Percentiles rank a stretch among this genome's conserved stretches.
Evolutionary conservation across 192 early-diverging fungal species (phyloP).

Genomic region (Umbelopsis sp.): DNA sequence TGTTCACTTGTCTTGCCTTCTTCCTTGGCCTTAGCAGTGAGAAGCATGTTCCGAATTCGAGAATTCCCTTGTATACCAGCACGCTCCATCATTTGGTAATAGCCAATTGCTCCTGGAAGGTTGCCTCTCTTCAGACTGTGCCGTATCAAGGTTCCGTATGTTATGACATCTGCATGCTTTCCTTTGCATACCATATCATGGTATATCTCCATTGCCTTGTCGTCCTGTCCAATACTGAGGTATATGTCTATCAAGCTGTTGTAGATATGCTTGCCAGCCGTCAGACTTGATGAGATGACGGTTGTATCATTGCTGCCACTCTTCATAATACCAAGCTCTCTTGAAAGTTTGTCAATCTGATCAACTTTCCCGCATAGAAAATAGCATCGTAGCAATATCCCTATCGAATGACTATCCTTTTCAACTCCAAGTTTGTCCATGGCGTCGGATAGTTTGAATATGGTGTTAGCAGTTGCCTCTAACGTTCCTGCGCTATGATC

Average conservation of each 20-base stretch:
- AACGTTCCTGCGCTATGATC: neutral
- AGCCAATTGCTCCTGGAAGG: neutral
- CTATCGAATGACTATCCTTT: neutral
- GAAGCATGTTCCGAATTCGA: slow-evolving; percentile 2
- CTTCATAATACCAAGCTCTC: neutral
- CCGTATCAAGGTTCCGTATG: neutral
- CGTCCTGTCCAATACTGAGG: slow-evolving; percentile 1
- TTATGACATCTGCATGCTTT: neutral
- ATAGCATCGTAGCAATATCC: neutral
- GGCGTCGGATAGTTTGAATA: neutral
- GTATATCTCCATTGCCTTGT: slow-evolving; percentile 10
- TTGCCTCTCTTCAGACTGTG: neutral
- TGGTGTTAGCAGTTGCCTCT: neutral
- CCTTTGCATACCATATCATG: neutral
- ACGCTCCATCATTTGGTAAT: slow-evolving; percentile 2
- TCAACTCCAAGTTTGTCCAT: slow-evolving; percentile 3
- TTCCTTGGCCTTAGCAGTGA: neutral
- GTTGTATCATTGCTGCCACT: neutral
- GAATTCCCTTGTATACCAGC: neutral
- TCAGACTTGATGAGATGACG: neutral
- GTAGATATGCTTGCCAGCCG: neutral
- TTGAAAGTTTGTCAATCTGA: neutral
- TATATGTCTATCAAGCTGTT: slow-evolving; percentile 6
- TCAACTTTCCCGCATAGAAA: neutral
- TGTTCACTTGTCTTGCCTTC: no score